These are phyloP conservation scores for Venturia carpophila DNA, from an alignment of 2,329 filamentous ascomycete species.

Conservation along the genomic window DNA sequence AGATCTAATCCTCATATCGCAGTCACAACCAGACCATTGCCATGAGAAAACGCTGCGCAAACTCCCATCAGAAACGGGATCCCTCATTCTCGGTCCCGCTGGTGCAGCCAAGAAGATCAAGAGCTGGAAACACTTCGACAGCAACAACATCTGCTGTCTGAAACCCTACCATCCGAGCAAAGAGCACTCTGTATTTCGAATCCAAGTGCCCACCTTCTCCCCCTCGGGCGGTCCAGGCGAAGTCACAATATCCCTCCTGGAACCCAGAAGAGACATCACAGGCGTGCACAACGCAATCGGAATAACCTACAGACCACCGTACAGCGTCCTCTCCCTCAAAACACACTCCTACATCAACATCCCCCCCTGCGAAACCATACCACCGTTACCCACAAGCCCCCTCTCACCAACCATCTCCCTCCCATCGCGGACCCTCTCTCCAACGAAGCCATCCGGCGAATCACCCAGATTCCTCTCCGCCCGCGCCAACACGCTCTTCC, in stretches of 20 bases:
- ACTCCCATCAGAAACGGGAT: slow-evolving; percentile 47
- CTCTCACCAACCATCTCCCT: neutral
- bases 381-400: neutral
- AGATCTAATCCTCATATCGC: slow-evolving; percentile 52
- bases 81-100: slow-evolving; percentile 59
- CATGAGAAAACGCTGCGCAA: slow-evolving; percentile 61
- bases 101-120: slow-evolving; percentile 57
- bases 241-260: slow-evolving; percentile 61
- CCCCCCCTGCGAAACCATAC: neutral
- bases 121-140: slow-evolving; percentile 61
- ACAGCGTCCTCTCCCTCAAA: slow-evolving; percentile 29
- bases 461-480: slow-evolving; percentile 29
- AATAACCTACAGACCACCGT: slow-evolving; percentile 61
- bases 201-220: slow-evolving; percentile 46
- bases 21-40: slow-evolving; percentile 62
- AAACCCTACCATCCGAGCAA: slow-evolving; percentile 36
- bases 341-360: slow-evolving; percentile 11
- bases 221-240: slow-evolving; percentile 52
- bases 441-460: slow-evolving; percentile 17
- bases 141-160: slow-evolving; percentile 37
- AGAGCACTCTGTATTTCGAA: slow-evolving; percentile 35
- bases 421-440: slow-evolving; percentile 20
- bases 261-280: slow-evolving; percentile 52
- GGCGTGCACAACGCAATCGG: slow-evolving; percentile 57
- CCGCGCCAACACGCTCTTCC: slow-evolving; percentile 19